Evolutionary conservation across 345 rosid genomes (phyloP).

Genomic region (Brassica nigra): DNA sequence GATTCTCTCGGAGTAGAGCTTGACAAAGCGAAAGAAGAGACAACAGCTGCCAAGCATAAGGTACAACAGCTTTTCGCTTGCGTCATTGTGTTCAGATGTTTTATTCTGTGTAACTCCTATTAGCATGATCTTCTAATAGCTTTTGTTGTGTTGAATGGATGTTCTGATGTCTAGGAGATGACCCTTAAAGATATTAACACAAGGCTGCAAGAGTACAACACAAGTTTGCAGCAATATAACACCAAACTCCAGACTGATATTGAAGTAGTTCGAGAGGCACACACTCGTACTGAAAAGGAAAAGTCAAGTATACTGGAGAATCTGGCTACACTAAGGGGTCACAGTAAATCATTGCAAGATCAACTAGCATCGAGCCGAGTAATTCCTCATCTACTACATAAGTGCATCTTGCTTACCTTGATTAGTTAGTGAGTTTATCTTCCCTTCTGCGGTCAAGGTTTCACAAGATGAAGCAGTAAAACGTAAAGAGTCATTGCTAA

Average conservation of each 20-base stretch:
- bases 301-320: constrained; percentile 75
- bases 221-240: constrained; percentile 83
- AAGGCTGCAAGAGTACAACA: constrained; percentile 68
- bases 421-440: neutral
- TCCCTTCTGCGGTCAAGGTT: constrained; percentile 8
- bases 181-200: neutral
- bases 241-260: constrained; percentile 73
- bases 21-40: constrained; percentile 69
- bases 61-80: constrained; percentile 20
- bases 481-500: constrained; percentile 61
- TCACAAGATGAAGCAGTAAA: constrained; percentile 72
- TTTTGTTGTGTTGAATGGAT: neutral
- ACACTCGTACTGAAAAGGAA: constrained; percentile 71
- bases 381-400: constrained; percentile 11
- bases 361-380: constrained; percentile 73
- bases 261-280: constrained; percentile 56
- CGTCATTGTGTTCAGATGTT: neutral
- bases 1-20: constrained; percentile 70
- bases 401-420: no score
- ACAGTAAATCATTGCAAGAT: constrained; percentile 76
- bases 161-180: neutral
- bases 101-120: neutral
- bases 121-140: neutral
- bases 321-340: constrained; percentile 79
- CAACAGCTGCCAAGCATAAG: constrained; percentile 61